These are phyloP conservation scores for Fusarium protoensiforme DNA, from an alignment of 2,329 filamentous ascomycete genomes.

Conservation along the genomic window DNA sequence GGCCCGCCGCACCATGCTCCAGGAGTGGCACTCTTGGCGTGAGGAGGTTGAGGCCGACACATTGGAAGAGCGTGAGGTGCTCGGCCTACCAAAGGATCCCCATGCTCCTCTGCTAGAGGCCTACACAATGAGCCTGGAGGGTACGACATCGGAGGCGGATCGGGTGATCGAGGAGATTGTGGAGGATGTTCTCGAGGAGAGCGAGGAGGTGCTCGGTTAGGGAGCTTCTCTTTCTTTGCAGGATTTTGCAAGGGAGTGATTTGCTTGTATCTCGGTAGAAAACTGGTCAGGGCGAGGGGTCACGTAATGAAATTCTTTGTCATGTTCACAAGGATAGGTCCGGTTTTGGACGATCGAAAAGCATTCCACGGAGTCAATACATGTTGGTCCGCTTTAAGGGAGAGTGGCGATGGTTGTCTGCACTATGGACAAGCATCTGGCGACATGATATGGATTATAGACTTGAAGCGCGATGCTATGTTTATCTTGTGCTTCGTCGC, in stretches of 20 bases:
- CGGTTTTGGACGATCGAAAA: conserved; percentile 35
- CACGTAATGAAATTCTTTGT: conserved; percentile 49
- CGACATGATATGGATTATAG: not conserved
- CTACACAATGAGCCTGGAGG: conserved; percentile 63
- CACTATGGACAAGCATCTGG: not conserved
- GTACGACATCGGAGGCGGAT: conserved; percentile 72
- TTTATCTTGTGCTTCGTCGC: not conserved
- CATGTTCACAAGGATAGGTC: conserved; percentile 39
- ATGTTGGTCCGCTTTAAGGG: conserved; percentile 14
- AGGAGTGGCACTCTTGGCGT: conserved; percentile 91
- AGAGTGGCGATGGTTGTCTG: not conserved
- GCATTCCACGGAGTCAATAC: conserved; percentile 32
- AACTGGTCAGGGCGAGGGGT: conserved; percentile 46
- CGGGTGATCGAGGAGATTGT: conserved; percentile 89
- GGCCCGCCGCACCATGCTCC: conserved; percentile 80
- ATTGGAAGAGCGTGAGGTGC: conserved; percentile 74
- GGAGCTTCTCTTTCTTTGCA: conserved; percentile 39
- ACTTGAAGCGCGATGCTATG: not conserved
- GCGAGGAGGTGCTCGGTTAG: conserved; percentile 75
- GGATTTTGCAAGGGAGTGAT: conserved; percentile 45
- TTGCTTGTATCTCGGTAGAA: conserved; percentile 49
- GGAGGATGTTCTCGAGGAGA: conserved; percentile 86
- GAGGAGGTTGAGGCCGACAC: conserved; percentile 78
- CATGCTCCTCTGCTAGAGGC: conserved; percentile 70
- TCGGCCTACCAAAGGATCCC: conserved; percentile 74